Base-by-base conservation (phyloP, 2,329 filamentous ascomycete genomes). In the Fusarium domesticum region DNA sequence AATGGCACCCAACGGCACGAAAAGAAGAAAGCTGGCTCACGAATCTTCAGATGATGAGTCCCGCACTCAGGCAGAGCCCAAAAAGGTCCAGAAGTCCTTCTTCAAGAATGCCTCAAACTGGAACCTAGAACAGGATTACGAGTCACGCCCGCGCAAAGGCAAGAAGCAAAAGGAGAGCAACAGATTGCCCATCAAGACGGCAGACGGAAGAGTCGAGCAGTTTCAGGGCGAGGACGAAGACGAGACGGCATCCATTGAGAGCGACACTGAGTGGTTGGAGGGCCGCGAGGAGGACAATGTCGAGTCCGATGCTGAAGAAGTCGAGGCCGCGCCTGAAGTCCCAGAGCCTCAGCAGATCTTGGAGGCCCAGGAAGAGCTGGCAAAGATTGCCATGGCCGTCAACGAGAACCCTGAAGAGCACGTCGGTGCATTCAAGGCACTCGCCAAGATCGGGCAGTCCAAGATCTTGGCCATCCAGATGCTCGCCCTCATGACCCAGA, bases 361-460 rank as follows among this genome's bases (percentile, higher is more conserved):
- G 18, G 81, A 87, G 50, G 90, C 91, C 8, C 95, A 98, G 66
- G 93, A 97, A 64, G 91, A 97, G 61, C 72, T 98, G 44, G 92
- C 93, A 16, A 84, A 85, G 58, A 80, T 95, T 48, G 93, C 91
- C 3, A 77, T 78, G 37, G 71, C 84, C 39, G 77, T 98, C 60
- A 96, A 93, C 59, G 91, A 97, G 65, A 85, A 93, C 50, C 93
- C 93, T 0, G 95, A 98, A 64, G 92, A 96, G 64, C 84, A 98
- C 64, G 79, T 85, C 32, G 82, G 83, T 34, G 81, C 84, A 16
- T 85, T 97, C 72, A 91, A 88, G 65, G 79, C 80, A 5, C 72
- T 97, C 58, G 84, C 84, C 23, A 80, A 86, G 58, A 80, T 95
- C 55, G 84, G 85, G 16, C 75, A 83, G 42, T 85, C 85, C 6